Conservation (phyloP, 148 eudicot species). For the Rhododendron ferrugineum region DNA sequence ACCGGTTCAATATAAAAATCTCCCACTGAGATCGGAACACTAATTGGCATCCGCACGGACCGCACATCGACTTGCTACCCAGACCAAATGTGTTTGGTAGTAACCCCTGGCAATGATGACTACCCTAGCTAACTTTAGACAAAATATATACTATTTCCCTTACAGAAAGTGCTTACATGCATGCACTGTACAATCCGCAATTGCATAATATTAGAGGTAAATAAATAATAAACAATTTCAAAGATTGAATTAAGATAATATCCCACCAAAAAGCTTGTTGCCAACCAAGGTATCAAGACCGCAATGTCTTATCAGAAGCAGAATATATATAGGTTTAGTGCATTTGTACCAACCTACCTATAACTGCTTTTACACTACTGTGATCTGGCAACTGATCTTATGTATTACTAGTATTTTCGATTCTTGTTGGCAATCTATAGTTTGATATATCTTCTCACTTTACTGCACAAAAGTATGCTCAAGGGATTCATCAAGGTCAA, state of each 20-base stretch:
- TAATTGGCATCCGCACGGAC: no score
- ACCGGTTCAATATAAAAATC: no score
- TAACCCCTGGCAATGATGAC: background rate
- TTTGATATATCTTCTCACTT: background rate
- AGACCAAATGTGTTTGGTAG: no score
- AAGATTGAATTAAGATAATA: background rate
- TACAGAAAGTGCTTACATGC: background rate
- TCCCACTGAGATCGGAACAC: no score
- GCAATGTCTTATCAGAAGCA: background rate
- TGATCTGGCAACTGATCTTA: background rate
- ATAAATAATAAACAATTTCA: background rate
- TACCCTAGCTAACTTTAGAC: background rate
- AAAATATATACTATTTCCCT: background rate
- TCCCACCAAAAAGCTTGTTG: background rate
- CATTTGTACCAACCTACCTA: background rate
- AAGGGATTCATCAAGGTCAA: background rate
- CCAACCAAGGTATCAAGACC: background rate
- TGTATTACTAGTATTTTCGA: background rate
- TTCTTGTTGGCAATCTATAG: background rate
- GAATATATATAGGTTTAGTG: background rate
- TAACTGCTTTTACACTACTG: background rate
- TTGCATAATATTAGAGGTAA: background rate
- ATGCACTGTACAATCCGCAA: background rate
- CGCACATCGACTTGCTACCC: no score
- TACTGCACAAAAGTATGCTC: background rate